Evolutionary conservation across 2,329 filamentous ascomycete species (phyloP).

Genomic region (Fusarium buharicum): DNA sequence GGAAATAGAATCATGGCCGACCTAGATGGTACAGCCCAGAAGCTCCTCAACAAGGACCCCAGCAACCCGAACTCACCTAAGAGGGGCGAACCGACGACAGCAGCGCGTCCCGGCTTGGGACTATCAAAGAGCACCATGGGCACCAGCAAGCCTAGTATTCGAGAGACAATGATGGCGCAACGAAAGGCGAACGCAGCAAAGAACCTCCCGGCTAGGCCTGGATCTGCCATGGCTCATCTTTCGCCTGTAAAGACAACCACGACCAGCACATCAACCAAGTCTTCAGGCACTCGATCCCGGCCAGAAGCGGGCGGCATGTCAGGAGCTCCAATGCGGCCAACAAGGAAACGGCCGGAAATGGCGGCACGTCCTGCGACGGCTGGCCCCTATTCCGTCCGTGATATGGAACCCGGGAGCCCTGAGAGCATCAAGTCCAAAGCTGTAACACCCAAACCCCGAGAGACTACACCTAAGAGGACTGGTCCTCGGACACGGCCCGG

Average conservation of each 20-base stretch:
- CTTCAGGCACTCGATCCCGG: slow-evolving; percentile 54
- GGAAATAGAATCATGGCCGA: slow-evolving; percentile 75
- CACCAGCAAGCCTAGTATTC: slow-evolving; percentile 72
- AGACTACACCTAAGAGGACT: slow-evolving; percentile 64
- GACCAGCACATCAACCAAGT: slow-evolving; percentile 45
- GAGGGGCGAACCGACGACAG: slow-evolving; percentile 55
- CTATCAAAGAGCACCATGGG: slow-evolving; percentile 72
- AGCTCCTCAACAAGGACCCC: slow-evolving; percentile 82
- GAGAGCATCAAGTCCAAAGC: slow-evolving; percentile 59
- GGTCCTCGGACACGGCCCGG: slow-evolving; percentile 58
- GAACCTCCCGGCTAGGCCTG: slow-evolving; percentile 66
- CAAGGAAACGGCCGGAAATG: slow-evolving; percentile 67
- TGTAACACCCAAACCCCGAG: slow-evolving; percentile 61
- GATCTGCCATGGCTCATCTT: slow-evolving; percentile 72
- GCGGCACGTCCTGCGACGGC: slow-evolving; percentile 70
- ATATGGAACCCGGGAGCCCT: slow-evolving; percentile 58
- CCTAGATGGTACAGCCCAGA: slow-evolving; percentile 81
- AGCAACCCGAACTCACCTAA: slow-evolving; percentile 79
- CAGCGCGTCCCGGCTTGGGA: slow-evolving; percentile 65
- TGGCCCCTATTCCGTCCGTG: slow-evolving; percentile 71
- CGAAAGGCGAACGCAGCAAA: slow-evolving; percentile 69
- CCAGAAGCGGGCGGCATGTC: slow-evolving; percentile 68
- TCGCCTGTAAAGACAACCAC: slow-evolving; percentile 60
- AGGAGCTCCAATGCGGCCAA: slow-evolving; percentile 70
- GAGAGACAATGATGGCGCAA: slow-evolving; percentile 85